Conservation (phyloP, 495 filamentous ascomycete species). For the Pyrenula aspistea region DNA sequence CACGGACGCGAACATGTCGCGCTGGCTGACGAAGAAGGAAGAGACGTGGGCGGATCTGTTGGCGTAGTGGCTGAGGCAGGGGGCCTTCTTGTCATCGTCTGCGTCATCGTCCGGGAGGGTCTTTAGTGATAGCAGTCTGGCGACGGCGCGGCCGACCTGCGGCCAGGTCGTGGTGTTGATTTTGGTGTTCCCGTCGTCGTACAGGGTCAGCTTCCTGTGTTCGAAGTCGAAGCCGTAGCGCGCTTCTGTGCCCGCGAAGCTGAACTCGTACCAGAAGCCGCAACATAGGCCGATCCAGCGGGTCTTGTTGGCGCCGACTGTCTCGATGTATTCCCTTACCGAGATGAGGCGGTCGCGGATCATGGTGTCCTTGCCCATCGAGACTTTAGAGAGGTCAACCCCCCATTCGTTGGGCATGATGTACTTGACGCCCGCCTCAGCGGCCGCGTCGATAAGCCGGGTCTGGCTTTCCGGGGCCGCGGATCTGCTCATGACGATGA, state of each 20-base stretch:
- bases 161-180: conserved; percentile 27
- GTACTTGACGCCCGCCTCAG: conserved; percentile 45
- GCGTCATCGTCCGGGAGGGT: conserved; percentile 23
- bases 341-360: conserved; percentile 2
- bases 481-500: conserved; percentile 41
- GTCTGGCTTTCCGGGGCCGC: conserved; percentile 28
- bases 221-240: conserved; percentile 19
- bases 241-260: conserved; percentile 8
- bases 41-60: conserved; percentile 27
- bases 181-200: conserved; percentile 18
- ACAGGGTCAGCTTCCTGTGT: conserved; percentile 17
- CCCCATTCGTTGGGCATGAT: conserved; percentile 51
- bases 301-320: conserved; percentile 11
- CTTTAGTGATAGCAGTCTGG: conserved; percentile 24
- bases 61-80: conserved; percentile 19
- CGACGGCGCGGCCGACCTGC: conserved; percentile 29
- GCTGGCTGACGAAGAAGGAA: conserved; percentile 32
- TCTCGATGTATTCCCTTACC: conserved; percentile 16
- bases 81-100: conserved; percentile 3
- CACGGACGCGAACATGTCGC: conserved; percentile 33
- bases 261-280: conserved; percentile 36
- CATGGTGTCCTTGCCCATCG: conserved; percentile 21
- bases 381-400: conserved; percentile 22
- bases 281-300: conserved; percentile 11
- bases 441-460: conserved; percentile 46